Evolutionary conservation across 768 basidiomycete genomes (phyloP), one percentile per base, ranked within the genome.

Genomic region (Dacryopinax primogenitus): DNA sequence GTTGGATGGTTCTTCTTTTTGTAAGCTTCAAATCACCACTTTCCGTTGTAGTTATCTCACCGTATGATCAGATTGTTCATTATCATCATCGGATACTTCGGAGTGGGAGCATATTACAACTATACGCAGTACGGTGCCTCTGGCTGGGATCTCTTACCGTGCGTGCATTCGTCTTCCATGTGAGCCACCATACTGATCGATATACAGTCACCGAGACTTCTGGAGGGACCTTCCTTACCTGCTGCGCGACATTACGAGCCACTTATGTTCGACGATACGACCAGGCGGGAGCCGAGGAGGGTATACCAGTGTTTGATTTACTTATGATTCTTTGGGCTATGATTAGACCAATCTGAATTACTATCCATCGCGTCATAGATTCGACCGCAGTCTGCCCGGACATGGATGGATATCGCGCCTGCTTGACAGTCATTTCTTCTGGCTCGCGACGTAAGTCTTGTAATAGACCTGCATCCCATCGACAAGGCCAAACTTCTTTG

Each of bases 211-310:
- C 75, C 87, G 90, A 62, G 88, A 91, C 72, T 92, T 92, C 74
- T 92, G 90, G 90, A 78, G 84, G 73, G 90, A 92, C 75, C 88
- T 92, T 1, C 90, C 90, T 2, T 90, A 89, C 69, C 87, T 92
- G 84, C 73, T 90, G 47, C 80, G 81, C 44, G 90, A 92, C 70
- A 86, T 92, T 26, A 72, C 86, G 63, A 82, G 85, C 23, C 88
- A 91, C 75, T 75, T 92, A 37, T 90, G 88, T 74, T 84, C 87
- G 16, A 81, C 81, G 45, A 81, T 88, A 39, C 84, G 86, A 62
- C 84, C 86, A 18, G 65, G 68, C 28, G 82, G 84, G 69, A 83
- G 83, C 36, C 77, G 67, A 45, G 64, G 81, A 13, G 70, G 70
- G 9, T 78, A 70, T 36, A 68, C 68, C 23, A 65, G 67, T 36